Percentiles rank a stretch among this genome's conserved stretches.
Evolutionary conservation across 805 yeast species (phyloP).

Genomic region (Lipomyces spencermartinsiae): DNA sequence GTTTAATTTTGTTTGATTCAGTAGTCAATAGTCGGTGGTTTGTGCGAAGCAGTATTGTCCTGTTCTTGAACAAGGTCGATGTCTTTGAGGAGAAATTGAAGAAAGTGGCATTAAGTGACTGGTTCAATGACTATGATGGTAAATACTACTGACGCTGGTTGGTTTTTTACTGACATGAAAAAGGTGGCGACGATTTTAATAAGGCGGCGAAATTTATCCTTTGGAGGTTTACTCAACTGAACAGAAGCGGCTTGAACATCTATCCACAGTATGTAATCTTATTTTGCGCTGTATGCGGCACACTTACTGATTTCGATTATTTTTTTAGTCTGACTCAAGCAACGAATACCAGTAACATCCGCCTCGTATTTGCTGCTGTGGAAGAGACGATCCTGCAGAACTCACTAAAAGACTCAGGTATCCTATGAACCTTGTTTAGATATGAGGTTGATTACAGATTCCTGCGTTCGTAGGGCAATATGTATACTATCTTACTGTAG

Average conservation of each 20-base stretch:
- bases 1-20: slow-evolving; percentile 83
- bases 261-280: slow-evolving; percentile 65
- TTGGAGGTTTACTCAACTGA: slow-evolving; percentile 87
- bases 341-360: slow-evolving; percentile 87
- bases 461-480: background rate
- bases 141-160: background rate
- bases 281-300: background rate
- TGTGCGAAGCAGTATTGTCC: slow-evolving; percentile 79
- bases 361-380: slow-evolving; percentile 83
- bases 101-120: slow-evolving; percentile 76
- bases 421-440: slow-evolving; percentile 51
- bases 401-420: slow-evolving; percentile 75
- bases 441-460: background rate
- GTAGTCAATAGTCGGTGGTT: slow-evolving; percentile 95
- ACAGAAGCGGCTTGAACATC: slow-evolving; percentile 78
- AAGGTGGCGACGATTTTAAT: slow-evolving; percentile 84
- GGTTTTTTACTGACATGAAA: background rate
- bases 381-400: slow-evolving; percentile 81
- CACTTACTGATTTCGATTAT: slow-evolving; percentile 39
- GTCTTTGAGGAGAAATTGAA: slow-evolving; percentile 85
- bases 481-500: background rate
- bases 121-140: slow-evolving; percentile 77
- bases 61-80: slow-evolving; percentile 89
- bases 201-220: slow-evolving; percentile 91
- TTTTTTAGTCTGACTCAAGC: slow-evolving; percentile 73